These are phyloP conservation scores for Microsporum canis DNA, from an alignment of 2,329 filamentous ascomycete species.

Conservation along the genomic window DNA sequence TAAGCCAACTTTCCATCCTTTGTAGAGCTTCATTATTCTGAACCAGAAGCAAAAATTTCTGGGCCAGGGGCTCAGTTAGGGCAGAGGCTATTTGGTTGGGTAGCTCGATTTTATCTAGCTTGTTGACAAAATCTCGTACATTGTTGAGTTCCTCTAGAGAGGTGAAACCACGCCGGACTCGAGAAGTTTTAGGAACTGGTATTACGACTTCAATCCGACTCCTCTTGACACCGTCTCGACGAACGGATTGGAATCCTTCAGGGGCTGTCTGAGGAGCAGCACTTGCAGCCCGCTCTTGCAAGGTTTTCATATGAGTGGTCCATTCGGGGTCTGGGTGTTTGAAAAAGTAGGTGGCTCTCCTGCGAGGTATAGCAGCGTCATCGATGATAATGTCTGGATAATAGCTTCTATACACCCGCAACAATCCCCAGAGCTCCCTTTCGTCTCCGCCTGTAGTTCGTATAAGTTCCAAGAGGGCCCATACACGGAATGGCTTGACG, in stretches of 20 bases:
- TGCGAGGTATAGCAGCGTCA: constrained; percentile 42
- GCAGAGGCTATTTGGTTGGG: constrained; percentile 73
- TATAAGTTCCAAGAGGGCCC: constrained; percentile 49
- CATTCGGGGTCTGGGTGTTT: constrained; percentile 67
- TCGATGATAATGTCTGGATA: constrained; percentile 80
- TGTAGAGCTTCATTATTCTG: constrained; percentile 42
- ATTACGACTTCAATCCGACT: constrained; percentile 43
- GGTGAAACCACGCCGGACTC: constrained; percentile 50
- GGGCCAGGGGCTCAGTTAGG: constrained; percentile 62
- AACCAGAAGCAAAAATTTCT: constrained; percentile 60
- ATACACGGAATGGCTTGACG: constrained; percentile 73
- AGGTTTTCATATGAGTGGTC: constrained; percentile 54
- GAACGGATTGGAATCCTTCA: constrained; percentile 53
- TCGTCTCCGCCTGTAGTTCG: constrained; percentile 52
- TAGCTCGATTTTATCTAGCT: constrained; percentile 65
- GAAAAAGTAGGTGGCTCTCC: constrained; percentile 25
- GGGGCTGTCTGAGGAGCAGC: constrained; percentile 29
- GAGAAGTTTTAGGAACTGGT: constrained; percentile 61
- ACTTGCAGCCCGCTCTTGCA: constrained; percentile 46
- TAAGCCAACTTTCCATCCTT: constrained; percentile 31
- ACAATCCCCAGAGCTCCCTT: constrained; percentile 58
- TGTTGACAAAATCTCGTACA: constrained; percentile 56
- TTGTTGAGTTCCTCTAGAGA: constrained; percentile 67
- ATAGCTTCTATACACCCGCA: constrained; percentile 81
- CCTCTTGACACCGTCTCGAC: constrained; percentile 41